Evolutionary conservation across 139 green algal species (phyloP).

Genomic region (Closterium sp.): DNA sequence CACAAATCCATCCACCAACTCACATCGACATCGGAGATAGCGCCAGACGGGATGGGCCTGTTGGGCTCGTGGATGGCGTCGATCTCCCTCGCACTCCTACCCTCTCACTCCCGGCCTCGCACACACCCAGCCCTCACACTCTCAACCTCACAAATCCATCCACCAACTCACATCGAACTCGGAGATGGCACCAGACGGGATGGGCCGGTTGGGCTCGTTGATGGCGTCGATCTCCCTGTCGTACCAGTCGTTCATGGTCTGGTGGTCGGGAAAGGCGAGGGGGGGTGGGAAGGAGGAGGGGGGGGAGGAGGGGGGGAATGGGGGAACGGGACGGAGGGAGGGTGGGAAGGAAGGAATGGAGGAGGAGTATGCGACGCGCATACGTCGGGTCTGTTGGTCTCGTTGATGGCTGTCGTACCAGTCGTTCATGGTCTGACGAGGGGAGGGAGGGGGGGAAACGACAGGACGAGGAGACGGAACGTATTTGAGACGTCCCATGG

Average conservation of each 20-base stretch:
- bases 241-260: conserved; percentile 99
- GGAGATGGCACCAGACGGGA: conserved; percentile 79
- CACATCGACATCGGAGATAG: too few species aligned
- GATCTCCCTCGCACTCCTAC: too few species aligned
- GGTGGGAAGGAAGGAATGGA: too few species aligned
- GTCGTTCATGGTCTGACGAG: conserved; percentile 91
- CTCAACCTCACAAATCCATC: too few species aligned
- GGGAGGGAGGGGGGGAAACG: too few species aligned
- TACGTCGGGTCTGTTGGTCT: too few species aligned
- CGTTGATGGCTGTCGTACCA: conserved; percentile 80
- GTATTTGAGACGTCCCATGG: too few species aligned
- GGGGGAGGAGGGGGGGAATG: not conserved
- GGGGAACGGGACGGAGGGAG: not conserved
- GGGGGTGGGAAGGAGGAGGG: not conserved
- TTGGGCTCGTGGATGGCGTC: conserved; percentile 99
- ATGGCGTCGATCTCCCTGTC: conserved; percentile 98
- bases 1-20: too few species aligned
- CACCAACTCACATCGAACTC: conserved; percentile 30
- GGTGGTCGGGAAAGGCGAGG: not conserved
- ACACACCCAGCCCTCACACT: too few species aligned
- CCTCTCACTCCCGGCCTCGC: not conserved
- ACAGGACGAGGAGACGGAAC: too few species aligned
- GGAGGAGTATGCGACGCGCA: too few species aligned
- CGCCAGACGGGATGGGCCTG: conserved; percentile 94
- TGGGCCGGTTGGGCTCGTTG: conserved; percentile 98